Evolutionary conservation across 345 rosid genomes (phyloP), one percentile per base, ranked within the genome.

Genomic region (Salix exigua): DNA sequence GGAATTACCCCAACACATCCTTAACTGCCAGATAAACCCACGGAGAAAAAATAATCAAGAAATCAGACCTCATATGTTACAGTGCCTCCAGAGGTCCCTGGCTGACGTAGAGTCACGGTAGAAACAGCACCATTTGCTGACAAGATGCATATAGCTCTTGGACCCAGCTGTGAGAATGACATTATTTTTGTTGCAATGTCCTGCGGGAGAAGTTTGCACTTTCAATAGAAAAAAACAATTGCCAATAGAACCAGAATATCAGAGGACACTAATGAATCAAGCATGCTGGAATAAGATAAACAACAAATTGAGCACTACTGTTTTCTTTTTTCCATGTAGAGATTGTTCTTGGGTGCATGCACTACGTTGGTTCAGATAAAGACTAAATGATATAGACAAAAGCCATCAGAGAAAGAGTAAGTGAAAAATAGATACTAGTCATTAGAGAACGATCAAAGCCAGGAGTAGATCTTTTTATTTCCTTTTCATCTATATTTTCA

Each of bases 101-200:
- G 88, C 85, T 96, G 98, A 51, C 85, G 87, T 74, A 96, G 93
- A 37, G 97, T 92, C 51, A 91, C 98, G 2, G 92, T 91, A 38
- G 96, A 92, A 60, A 96, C 97, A 13, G 98, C 89, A 21, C 99
- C 99, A 72, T 84, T 91, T 70, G 99, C 96, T 33, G 99, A 93
- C 84, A 96, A 83, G 77, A 96, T 75, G 71, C 98, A 96, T 50
- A 89, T 78, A 37, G 91, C 92, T 87, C 94, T 92, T 72, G 91
- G 90, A 68, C 97, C 92, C 85, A 92, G 97, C 83, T 93, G 98
- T 65, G 97, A 82, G 88, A 93, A 96, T 26, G 93, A 68, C 85
- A 90, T 71, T 73, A 96, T 84, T 86, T 93, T 96, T 26, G 88
- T 85, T 17, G 98, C 94, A 68, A 96, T 87, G 72, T 96, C 98